phyloP scores from a whole-genome alignment of 2,329 filamentous ascomycete genomes.

The Elsinoe perseae region DNA sequence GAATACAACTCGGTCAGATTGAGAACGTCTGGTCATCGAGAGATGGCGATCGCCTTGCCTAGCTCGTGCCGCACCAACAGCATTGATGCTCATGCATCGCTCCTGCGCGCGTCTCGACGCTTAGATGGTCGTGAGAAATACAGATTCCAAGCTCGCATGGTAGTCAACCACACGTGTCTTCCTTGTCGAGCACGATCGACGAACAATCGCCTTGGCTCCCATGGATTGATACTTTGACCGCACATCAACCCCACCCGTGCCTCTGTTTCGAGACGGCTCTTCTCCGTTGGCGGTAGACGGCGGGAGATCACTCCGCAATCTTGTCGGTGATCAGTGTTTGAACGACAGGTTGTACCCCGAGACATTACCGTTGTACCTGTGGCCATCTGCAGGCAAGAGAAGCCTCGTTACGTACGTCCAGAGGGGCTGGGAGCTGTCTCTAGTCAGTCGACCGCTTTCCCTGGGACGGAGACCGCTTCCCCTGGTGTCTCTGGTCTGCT shows the following conservation, averaged over 20 bases:
- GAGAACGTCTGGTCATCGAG: neutral
- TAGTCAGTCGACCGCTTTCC: neutral
- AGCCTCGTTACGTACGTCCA: neutral
- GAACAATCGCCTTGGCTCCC: slow-evolving; percentile 11
- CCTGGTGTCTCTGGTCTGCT: neutral
- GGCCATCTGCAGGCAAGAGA: neutral
- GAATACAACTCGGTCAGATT: neutral
- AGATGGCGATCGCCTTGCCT: neutral
- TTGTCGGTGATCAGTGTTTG: slow-evolving; percentile 5
- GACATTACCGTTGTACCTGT: slow-evolving; percentile 5
- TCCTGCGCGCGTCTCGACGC: slow-evolving; percentile 1
- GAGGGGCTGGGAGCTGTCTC: neutral
- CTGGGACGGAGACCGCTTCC: slow-evolving; percentile 6
- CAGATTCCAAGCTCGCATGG: slow-evolving; percentile 4
- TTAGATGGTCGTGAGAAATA: neutral
- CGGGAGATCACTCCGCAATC: slow-evolving; percentile 11
- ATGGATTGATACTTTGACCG: neutral
- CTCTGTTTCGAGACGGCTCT: slow-evolving; percentile 12
- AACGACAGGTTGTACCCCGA: neutral
- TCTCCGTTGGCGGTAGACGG: slow-evolving; percentile 10
- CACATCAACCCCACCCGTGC: slow-evolving; percentile 3
- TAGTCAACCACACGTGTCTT: neutral
- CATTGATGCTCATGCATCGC: neutral
- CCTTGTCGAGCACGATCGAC: slow-evolving; percentile 2
- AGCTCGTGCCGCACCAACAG: slow-evolving; percentile 8